Conservation (phyloP, 1,139 yeast species). For the Diutina scorzettiae region DNA sequence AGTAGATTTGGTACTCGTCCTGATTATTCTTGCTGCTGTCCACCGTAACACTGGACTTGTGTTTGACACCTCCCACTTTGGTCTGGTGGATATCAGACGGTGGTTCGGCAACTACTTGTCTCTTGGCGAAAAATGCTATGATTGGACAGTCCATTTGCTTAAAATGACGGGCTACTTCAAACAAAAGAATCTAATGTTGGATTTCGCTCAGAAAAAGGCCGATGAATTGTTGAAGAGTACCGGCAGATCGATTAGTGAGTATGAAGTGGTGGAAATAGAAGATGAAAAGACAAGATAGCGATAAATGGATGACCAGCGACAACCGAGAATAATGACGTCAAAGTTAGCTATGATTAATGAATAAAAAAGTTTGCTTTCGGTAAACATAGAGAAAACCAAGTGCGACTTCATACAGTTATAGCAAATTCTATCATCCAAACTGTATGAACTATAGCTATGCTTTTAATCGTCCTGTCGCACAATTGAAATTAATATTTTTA, state of each 20-base stretch:
- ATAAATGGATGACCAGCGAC: too few species aligned
- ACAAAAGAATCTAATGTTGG: conserved; percentile 28
- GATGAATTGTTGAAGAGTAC: conserved; percentile 7
- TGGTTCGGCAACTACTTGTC: conserved; percentile 42
- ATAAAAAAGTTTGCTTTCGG: too few species aligned
- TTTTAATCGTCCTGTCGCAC: too few species aligned
- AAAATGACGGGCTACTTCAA: conserved; percentile 32
- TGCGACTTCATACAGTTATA: too few species aligned
- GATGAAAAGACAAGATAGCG: too few species aligned
- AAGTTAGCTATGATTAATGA: too few species aligned
- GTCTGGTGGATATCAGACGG: conserved; percentile 40
- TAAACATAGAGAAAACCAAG: too few species aligned
- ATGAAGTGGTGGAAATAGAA: background rate
- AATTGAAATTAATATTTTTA: too few species aligned
- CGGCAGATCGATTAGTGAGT: background rate
- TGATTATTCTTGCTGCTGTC: conserved; percentile 54
- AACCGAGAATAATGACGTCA: too few species aligned
- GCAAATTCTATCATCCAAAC: too few species aligned
- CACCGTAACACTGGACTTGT: conserved; percentile 52
- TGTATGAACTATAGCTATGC: too few species aligned
- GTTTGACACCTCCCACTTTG: conserved; percentile 32
- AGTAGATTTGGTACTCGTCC: conserved; percentile 45
- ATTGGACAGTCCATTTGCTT: conserved; percentile 26
- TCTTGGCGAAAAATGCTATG: conserved; percentile 44
- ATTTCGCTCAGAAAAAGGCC: conserved; percentile 24